Percentiles rank a stretch among this genome's conserved stretches.
Evolutionary conservation across 441 rosid genomes (phyloP).

Genomic region (Populus hybrid): DNA sequence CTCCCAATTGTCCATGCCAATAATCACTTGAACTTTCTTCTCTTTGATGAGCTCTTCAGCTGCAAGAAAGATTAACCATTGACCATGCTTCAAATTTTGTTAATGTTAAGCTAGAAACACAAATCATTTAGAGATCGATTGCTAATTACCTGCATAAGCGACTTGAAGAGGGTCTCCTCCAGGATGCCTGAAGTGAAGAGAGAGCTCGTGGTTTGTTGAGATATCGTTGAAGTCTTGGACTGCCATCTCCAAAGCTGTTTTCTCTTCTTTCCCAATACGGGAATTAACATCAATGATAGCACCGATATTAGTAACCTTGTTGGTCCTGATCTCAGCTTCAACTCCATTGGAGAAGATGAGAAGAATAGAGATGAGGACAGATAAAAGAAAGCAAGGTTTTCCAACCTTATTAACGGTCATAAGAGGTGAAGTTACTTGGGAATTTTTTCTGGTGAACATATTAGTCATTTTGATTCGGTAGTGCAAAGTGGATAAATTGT

Average conservation of each 20-base stretch:
- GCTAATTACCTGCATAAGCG: conserved; percentile 21
- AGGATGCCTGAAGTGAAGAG: conserved; percentile 26
- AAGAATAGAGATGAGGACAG: neutral
- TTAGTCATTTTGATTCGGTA: neutral
- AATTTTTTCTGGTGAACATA: no score
- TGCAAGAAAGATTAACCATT: conserved; percentile 15
- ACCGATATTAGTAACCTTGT: conserved; percentile 24
- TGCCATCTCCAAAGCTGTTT: conserved; percentile 33
- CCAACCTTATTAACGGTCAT: no score
- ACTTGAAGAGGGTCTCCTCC: conserved; percentile 23
- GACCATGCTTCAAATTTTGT: neutral
- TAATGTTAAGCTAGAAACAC: neutral
- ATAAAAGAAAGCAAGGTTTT: neutral
- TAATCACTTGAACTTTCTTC: conserved; percentile 29
- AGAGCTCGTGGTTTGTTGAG: conserved; percentile 19
- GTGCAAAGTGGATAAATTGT: neutral
- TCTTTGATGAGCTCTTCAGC: conserved; percentile 31
- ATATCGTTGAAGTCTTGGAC: conserved; percentile 20
- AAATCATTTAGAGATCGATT: neutral
- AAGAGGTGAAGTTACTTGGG: no score
- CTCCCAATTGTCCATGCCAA: conserved; percentile 42
- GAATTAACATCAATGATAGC: conserved; percentile 31
- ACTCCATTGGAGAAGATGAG: neutral
- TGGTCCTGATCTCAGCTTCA: neutral
- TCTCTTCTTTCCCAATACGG: conserved; percentile 25